These are phyloP conservation scores for Citrullus colocynthis DNA, from an alignment of 306 rosid genomes.

Conservation along the genomic window DNA sequence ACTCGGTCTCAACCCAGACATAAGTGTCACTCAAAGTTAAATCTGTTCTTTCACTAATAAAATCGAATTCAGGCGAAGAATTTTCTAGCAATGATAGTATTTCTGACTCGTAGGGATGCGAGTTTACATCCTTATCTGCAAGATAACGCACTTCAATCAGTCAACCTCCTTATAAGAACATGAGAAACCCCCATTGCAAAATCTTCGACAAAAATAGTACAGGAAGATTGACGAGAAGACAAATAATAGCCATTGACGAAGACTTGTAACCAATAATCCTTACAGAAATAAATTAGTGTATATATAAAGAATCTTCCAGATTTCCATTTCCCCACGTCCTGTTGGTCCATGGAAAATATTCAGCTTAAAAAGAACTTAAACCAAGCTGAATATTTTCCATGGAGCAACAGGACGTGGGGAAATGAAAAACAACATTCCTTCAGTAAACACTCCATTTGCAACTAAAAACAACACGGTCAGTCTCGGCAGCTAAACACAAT, in stretches of 20 bases:
- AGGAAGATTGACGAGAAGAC: background rate
- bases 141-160: background rate
- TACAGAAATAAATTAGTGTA: background rate
- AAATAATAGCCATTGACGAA: background rate
- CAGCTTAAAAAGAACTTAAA: background rate
- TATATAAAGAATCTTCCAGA: background rate
- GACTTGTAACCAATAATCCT: background rate
- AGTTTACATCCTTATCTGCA: conserved; percentile 35
- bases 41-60: conserved; percentile 22
- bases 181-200: conserved; percentile 4
- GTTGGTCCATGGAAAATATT: background rate
- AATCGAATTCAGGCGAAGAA: conserved; percentile 28
- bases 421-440: background rate
- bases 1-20: conserved; percentile 64
- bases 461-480: background rate
- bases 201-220: background rate
- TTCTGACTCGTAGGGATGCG: conserved; percentile 61
- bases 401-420: background rate
- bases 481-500: background rate
- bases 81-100: conserved; percentile 30
- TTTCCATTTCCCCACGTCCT: background rate
- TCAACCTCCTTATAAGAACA: background rate
- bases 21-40: conserved; percentile 34
- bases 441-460: background rate
- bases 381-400: background rate